phyloP scores from a whole-genome alignment of 2,329 filamentous ascomycete species.

The Purpureocillium takamizusanense region DNA sequence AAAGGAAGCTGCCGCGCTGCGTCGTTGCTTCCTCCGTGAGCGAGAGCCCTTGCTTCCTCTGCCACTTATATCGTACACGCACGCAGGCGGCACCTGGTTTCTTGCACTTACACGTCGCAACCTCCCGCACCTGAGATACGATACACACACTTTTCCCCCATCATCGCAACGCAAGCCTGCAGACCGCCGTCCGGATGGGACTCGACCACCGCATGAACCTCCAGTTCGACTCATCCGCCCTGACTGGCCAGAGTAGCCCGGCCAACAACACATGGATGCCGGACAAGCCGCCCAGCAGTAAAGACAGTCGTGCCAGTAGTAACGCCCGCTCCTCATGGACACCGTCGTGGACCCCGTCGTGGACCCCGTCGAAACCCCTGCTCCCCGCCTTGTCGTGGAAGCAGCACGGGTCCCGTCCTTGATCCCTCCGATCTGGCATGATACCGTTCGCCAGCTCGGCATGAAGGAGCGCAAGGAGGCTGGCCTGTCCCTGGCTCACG shows the following conservation, averaged over 20 bases:
- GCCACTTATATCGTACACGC: too few relatives aligned
- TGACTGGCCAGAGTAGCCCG: neutral
- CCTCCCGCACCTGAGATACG: too few relatives aligned
- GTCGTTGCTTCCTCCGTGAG: too few relatives aligned
- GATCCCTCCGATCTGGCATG: conserved; percentile 42
- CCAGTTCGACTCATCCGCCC: neutral
- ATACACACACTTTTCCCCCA: too few relatives aligned
- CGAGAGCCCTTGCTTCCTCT: too few relatives aligned
- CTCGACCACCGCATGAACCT: neutral
- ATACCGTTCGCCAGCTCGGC: conserved; percentile 51
- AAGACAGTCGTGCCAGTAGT: too few relatives aligned
- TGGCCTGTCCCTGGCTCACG: conserved; percentile 62
- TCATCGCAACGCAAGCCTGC: neutral
- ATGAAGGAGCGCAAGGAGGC: conserved; percentile 63
- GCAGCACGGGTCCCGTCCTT: conserved; percentile 21
- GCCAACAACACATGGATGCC: neutral
- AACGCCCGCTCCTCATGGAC: neutral
- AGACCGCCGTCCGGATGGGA: conserved; percentile 1
- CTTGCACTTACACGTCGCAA: too few relatives aligned
- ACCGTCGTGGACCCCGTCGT: too few relatives aligned
- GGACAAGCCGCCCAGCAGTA: neutral
- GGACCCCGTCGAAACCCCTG: neutral
- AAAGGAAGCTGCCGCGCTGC: too few relatives aligned
- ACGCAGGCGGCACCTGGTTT: too few relatives aligned
- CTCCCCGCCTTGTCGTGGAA: neutral